These are phyloP conservation scores for Spathaspora boniae DNA, from an alignment of 805 yeast species.

Conservation along the genomic window DNA sequence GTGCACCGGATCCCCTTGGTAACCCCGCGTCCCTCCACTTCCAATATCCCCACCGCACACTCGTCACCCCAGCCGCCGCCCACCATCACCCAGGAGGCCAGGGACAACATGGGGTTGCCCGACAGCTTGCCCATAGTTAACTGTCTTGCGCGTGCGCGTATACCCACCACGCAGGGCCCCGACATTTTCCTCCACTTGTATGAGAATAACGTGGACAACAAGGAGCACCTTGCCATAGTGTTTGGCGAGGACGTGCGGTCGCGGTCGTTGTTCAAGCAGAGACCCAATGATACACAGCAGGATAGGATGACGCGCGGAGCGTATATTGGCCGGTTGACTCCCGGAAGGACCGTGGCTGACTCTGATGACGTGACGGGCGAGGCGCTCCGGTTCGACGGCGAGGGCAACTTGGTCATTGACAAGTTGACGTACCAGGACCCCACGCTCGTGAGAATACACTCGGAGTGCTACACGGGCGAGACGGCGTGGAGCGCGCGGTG, in stretches of 20 bases:
- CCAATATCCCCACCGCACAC: constrained; percentile 1
- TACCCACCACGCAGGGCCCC: constrained; percentile 93
- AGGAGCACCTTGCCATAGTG: constrained; percentile 95
- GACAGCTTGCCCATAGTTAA: constrained; percentile 67
- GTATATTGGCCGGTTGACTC: constrained; percentile 82
- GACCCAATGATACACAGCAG: constrained; percentile 74
- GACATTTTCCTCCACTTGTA: constrained; percentile 91
- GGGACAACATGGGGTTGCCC: constrained; percentile 41
- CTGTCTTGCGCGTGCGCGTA: constrained; percentile 92
- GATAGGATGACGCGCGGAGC: constrained; percentile 99
- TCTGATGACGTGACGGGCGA: constrained; percentile 35
- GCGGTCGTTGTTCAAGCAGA: constrained; percentile 56
- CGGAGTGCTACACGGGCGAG: constrained; percentile 98
- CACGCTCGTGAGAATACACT: constrained; percentile 83
- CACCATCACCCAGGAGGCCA: constrained; percentile 17
- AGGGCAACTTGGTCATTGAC: constrained; percentile 31
- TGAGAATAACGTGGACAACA: constrained; percentile 78
- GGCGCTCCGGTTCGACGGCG: constrained; percentile 27
- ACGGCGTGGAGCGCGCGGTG: constrained; percentile 99
- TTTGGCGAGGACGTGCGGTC: constrained; percentile 92
- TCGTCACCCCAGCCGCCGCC: constrained; percentile 8
- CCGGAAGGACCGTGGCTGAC: constrained; percentile 78
- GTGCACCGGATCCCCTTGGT: constrained; percentile 9
- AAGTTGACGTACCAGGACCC: constrained; percentile 36
- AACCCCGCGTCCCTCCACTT: constrained; percentile 7